phyloP scores from a whole-genome alignment of 805 yeast species.

The Lipomyces yamadae region DNA sequence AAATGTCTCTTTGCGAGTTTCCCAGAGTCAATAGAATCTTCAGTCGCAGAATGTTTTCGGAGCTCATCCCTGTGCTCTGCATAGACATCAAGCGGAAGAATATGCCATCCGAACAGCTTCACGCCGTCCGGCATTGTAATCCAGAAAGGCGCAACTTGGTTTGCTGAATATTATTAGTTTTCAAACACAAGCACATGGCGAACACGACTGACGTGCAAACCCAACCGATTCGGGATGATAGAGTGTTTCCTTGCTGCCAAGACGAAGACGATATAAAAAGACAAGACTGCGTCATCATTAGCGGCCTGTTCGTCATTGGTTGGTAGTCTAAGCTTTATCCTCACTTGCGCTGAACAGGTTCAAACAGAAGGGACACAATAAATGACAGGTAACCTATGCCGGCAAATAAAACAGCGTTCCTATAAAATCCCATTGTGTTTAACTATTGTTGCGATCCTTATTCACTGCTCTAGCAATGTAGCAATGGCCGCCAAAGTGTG shows the following conservation, averaged over 20 bases:
- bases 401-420: neutral
- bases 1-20: conserved; percentile 23
- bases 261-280: conserved; percentile 16
- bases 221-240: conserved; percentile 32
- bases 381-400: conserved; percentile 10
- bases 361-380: conserved; percentile 13
- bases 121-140: conserved; percentile 21
- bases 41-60: conserved; percentile 3
- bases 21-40: conserved; percentile 23
- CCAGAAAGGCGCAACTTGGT: conserved; percentile 36
- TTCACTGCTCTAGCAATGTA: neutral
- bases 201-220: conserved; percentile 23
- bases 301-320: too few species aligned
- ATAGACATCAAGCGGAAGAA: conserved; percentile 29
- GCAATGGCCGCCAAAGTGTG: neutral
- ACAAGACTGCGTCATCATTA: conserved; percentile 16
- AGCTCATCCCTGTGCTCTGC: conserved; percentile 13
- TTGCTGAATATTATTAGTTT: neutral
- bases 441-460: neutral
- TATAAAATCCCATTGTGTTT: neutral
- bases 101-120: conserved; percentile 31
- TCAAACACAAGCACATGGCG: neutral
- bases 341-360: conserved; percentile 31
- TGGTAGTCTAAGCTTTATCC: neutral
- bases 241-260: conserved; percentile 19